Evolutionary conservation across 192 early-diverging fungal species (phyloP), one percentile per base, ranked within the genome.

Genomic region (Coemansia sp.): DNA sequence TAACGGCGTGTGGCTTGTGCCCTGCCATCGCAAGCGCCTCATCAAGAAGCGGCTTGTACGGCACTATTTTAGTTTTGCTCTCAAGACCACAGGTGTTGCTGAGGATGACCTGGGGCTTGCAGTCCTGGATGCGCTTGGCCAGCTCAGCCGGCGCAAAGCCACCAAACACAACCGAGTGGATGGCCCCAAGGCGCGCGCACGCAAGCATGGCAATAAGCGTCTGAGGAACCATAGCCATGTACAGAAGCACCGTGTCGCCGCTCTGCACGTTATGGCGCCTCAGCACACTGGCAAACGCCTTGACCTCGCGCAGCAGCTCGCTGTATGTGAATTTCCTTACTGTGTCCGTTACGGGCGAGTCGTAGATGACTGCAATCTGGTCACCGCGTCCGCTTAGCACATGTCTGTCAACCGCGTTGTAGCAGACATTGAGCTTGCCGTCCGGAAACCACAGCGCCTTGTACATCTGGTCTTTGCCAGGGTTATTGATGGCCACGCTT

Each of bases 171-270:
- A 94, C 92, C 54, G 88, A 89, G 62, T 93, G 91, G 11, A 94
- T 81, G 11, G 90, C 91, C n/a, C 93, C 95, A 11, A 95, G 72
- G 9, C 93, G 86, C 9, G 89, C 92, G 65, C 91, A 93, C 5
- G 95, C 91, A 11, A 96, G 89, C 88, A 96, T 94, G 5, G 88
- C 89, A 66, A 94, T 75, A 10, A 92, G 81, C 9, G 92, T 89
- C 65, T 96, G 88, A 11, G 89, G 88, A 7, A 94, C 86, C 91
- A 92, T 90, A 20, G 91, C 89, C 90, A 93, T 92, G 81, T 92
- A 95, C 20, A 96, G 84, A 43, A 95, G 65, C 5, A 94, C 93
- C 5, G 84, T 88, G 64, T 92, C 89, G 19, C 95, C 92, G 25
- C 86, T 85, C 39, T 40, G 67, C 6, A 93, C 85, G 19, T 86